Evolutionary conservation across 805 yeast species (phyloP), one percentile per base, ranked within the genome.

Genomic region (Starmerella bombicola): DNA sequence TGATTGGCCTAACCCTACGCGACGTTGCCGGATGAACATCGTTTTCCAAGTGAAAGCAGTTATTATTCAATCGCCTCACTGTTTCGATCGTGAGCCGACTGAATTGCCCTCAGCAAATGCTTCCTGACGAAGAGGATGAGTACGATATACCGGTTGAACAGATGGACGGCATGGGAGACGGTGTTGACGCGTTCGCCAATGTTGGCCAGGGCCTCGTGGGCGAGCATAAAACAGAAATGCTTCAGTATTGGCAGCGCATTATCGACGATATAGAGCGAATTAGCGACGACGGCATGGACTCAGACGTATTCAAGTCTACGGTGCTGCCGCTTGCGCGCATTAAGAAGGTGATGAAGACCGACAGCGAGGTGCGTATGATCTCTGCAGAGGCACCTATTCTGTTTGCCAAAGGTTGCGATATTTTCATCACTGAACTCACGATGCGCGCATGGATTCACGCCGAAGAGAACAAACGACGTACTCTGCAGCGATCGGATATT

Each of bases 361-460:
- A 88, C 58, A 94, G 84, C 57, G 96, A 88, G 49, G 97, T 91
- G 30, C 74, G 85, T 49, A 91, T 91, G 99, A 91, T 91, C 42
- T 76, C 91, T 48, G 97, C 98, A 2, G 99, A 91, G 63, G 97
- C 97, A 1, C 98, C 99, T 2, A 85, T 91, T 25, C 63, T 91
- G 45, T 91, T 91, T 65, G 97, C 98, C 35, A 91, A 91, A 60
- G 97, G 97, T 1, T 91, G 98, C 62, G 99, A 91, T 58, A 78
- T 91, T 26, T 91, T 91, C 62, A 88, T 91, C 52, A 86, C 98
- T 1, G 99, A 91, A 59, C 66, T 91, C 41, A 86, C 99, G 12
- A 86, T 91, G 95, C 70, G 99, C 43, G 96, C 98, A 6, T 91
- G 98, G 98, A 84, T 91, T 47, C 95, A 86, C 54, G 95, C 97